Evolutionary conservation across 2,329 filamentous ascomycete genomes (phyloP), one percentile per base, ranked within the genome.

Genomic region (Aspergillus sojae): DNA sequence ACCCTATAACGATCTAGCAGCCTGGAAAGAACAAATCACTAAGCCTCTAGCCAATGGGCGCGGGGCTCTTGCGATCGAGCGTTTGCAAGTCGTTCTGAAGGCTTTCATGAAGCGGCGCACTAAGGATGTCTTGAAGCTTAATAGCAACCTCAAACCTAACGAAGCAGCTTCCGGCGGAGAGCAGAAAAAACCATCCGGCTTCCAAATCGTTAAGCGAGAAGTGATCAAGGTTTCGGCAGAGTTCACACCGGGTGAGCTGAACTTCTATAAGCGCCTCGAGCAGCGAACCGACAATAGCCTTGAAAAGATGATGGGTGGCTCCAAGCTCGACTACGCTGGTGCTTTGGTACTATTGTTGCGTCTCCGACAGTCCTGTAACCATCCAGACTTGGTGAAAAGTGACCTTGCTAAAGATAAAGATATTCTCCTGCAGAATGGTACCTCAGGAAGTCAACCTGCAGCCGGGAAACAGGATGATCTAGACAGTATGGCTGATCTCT

Each of bases 101-200:
- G 94, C 93, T 61, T 97, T 97, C 80, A 99, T 99, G 95, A 97
- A 98, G 82, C 89, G 95, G n/a, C 89, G 95, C 48, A 98, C 94
- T 10, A 99, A 99, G 79, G 93, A 97, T 26, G 92, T 99, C n/a
- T 81, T 99, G 65, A 97, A 95, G 79, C 86, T 93, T 70, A 92
- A 92, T 12, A 92, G 92, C 12, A 92, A 92, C 0, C 81, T 96
- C 21, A 91, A 91, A 64, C 89, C 91, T 30, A 91, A 91, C 43
- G 89, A 90, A 30, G 78, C 75, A 41, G 62, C 77, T 5, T 82
- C 85, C 56, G 82, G 84, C 5, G 87, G 86, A 16, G 81, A 81
- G 39, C 59, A 67, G 57, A 75, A 79, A 65, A 79, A 79, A 62
- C 79, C 81, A 7, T 85, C 86, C 0, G 89, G 89, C 1, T 97